These are phyloP conservation scores for Solanum arcanum DNA, from an alignment of 257 asterid genomes.

Conservation along the genomic window DNA sequence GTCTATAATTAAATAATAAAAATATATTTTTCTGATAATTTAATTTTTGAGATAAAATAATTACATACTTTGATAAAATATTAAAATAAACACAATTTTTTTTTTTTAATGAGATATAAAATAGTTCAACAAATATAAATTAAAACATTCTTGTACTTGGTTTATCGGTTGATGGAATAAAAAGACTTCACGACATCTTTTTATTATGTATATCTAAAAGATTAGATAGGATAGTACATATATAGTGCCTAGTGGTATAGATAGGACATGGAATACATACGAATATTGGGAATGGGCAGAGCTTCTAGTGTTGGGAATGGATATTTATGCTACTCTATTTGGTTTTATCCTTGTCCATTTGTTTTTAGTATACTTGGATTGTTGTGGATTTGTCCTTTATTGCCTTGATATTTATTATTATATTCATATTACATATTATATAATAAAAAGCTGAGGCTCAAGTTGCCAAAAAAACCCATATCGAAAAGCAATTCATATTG, in stretches of 20 bases:
- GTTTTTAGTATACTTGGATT: neutral
- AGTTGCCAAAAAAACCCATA: neutral
- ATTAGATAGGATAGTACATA: neutral
- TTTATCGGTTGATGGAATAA: neutral
- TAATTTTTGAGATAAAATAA: no score
- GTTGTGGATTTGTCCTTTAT: neutral
- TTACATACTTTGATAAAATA: neutral
- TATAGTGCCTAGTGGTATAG: neutral
- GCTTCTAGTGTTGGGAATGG: neutral
- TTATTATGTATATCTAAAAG: neutral
- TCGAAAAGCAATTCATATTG: neutral
- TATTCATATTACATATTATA: no score
- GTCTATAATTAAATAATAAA: no score
- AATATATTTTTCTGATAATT: no score
- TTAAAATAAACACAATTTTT: rapidly evolving
- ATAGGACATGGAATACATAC: neutral
- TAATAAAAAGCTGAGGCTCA: neutral
- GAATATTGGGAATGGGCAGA: neutral
- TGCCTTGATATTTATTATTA: neutral
- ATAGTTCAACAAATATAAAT: no score
- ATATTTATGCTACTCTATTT: neutral
- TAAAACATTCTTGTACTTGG: neutral
- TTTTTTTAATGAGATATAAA: neutral
- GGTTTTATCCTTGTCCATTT: neutral
- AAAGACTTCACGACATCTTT: neutral